Conservation (phyloP, 352 stramenopile genomes). For the Phytophthora melonis region DNA sequence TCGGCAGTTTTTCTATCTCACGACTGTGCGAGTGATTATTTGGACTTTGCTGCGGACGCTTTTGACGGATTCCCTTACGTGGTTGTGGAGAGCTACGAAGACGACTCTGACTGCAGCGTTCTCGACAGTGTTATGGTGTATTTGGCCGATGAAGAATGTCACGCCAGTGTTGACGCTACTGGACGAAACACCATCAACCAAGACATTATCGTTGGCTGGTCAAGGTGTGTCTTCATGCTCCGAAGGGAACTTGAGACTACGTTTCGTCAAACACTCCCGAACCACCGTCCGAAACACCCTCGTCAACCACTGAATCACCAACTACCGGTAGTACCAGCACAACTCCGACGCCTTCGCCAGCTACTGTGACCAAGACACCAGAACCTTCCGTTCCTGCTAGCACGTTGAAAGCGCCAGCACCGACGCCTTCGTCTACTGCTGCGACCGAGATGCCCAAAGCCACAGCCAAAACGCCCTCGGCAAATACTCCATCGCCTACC, state of each 20-base stretch:
- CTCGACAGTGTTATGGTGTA: neutral
- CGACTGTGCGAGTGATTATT: neutral
- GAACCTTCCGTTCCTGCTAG: neutral
- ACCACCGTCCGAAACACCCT: neutral
- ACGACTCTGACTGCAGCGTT: neutral
- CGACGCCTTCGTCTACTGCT: neutral
- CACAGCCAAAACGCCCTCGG: neutral
- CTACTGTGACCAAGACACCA: neutral
- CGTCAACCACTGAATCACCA: neutral
- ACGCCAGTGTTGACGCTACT: neutral
- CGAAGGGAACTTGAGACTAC: neutral
- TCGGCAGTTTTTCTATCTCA: neutral
- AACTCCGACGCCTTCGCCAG: neutral
- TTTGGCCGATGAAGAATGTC: neutral
- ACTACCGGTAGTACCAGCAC: neutral
- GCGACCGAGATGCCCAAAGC: neutral
- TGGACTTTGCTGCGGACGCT: neutral
- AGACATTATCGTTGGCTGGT: neutral
- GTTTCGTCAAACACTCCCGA: neutral
- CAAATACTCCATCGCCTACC: neutral
- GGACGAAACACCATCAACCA: neutral
- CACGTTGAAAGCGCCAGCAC: neutral
- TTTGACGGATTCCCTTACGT: neutral
- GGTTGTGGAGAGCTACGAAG: neutral
- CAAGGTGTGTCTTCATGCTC: neutral